A percentile compares a stretch with the other conserved stretches of the same genome.
Conservation (phyloP, 495 filamentous ascomycete species). For the Amorphotheca resinae region DNA sequence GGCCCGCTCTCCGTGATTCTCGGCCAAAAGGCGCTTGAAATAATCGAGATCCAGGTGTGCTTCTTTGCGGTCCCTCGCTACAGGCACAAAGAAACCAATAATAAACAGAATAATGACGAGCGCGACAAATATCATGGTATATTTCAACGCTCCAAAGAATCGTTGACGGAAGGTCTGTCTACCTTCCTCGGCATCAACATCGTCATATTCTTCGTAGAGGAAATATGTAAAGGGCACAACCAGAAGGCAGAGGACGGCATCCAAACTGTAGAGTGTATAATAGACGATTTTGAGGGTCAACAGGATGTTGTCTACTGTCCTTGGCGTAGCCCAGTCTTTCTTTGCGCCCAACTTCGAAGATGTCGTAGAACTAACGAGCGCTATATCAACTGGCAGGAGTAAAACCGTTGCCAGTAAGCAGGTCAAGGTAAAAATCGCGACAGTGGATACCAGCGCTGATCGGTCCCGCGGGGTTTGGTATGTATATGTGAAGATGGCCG, state of each 20-base stretch:
- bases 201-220: conserved; percentile 93
- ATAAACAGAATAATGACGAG: conserved; percentile 76
- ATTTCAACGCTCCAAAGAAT: conserved; percentile 77
- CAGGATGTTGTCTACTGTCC: conserved; percentile 62
- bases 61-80: conserved; percentile 48
- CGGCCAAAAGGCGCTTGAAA: conserved; percentile 70
- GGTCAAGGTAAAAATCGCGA: conserved; percentile 76
- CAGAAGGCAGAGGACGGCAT: conserved; percentile 81
- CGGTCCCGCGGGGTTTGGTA: conserved; percentile 86
- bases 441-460: conserved; percentile 61
- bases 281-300: conserved; percentile 77
- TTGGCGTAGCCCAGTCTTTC: conserved; percentile 86
- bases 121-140: conserved; percentile 72
- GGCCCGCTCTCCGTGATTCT: conserved; percentile 87
- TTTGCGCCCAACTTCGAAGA: conserved; percentile 63
- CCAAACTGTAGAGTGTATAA: conserved; percentile 82
- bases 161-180: conserved; percentile 54
- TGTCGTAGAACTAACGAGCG: conserved; percentile 79
- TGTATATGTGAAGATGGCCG: conserved; percentile 67
- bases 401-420: conserved; percentile 84
- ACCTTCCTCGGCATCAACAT: conserved; percentile 66
- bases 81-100: conserved; percentile 84
- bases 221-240: conserved; percentile 95
- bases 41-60: conserved; percentile 69
- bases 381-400: conserved; percentile 89